Evolutionary conservation across 2,329 filamentous ascomycete genomes (phyloP), one percentile per base, ranked within the genome.

Genomic region (Apiospora hydei): DNA sequence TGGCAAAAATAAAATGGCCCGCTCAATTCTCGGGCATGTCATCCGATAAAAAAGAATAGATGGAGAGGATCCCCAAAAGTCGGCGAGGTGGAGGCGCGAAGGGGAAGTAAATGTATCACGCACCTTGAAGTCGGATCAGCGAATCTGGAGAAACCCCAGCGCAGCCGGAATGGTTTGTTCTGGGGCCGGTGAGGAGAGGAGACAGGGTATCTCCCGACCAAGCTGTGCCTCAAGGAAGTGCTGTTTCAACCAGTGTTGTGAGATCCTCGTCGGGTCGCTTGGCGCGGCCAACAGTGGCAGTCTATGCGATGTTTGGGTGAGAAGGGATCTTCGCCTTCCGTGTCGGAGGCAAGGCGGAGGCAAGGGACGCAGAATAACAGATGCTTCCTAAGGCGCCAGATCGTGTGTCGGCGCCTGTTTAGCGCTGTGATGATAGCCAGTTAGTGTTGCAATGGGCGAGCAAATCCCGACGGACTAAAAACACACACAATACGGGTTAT

Each of bases 221-320:
- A 14, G 57, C 57, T 21, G 34, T 64, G 57, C 57, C 34, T n/a
- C 57, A 64, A 64, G 34, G 21, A 64, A 64, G 34, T 41, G 34
- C 57, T n/a, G 57, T 64, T 64, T 64, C 57, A 64, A 64, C 57
- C 57, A 64, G 57, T 64, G 57, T 24, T 38, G 53, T 64, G 57
- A 24, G 57, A 64, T 64, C 34, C 57, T 64, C 57, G 57, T 64
- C 34, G 21, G 34, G 34, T 41, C 30, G 34, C 57, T 64, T 41
- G 57, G 57, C 30, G 57, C 34, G 10, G 34, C 57, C 34, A 64
- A 10, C 34, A 64, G n/a, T 64, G 13, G 57, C 21, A 64, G 57
- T 64, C n/a, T 38, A 64, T 38, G 57, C 30, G 34, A 38, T 64
- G 34, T 64, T 64, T 64, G 57, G 57, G 57, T 14, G 34, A 13